Evolutionary conservation across 2,329 filamentous ascomycete genomes (phyloP), one percentile per base, ranked within the genome.

Genomic region (Diaporthe caulivora): DNA sequence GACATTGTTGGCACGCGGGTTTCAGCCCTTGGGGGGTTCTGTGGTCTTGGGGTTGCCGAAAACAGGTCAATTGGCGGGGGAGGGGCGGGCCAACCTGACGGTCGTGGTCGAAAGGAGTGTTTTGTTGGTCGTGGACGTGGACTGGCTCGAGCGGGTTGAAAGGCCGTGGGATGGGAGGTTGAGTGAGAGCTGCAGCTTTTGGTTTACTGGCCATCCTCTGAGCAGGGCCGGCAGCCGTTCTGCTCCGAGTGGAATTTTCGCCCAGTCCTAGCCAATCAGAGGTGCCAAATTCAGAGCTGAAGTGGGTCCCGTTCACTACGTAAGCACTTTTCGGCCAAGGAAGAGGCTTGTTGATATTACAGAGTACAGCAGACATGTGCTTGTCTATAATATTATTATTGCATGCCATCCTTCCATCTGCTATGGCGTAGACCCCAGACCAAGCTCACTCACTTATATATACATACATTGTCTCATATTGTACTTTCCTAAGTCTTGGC

Each of bases 221-320:
- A n/a, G 34, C 42, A 71, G 31, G 55, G 51, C 54, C 69, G 44
- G 64, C 62, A 55, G 49, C 69, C 67, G 55, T 71, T 55, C 62
- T 40, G 37, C 37, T 40, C 37, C 37, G 37, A 40, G 37, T 40
- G 37, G 37, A 40, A 40, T 40, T 40, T 40, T 40, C 37, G 37
- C 37, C 11, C 37, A 40, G 29, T 10, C 51, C 72, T 68, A 31
- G 54, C 73, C 47, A 75, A 75, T 75, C 71, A 75, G 26, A 57
- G 8, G 10, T 10, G n/a, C 17, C 26, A n/a, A 68, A 64, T 31
- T 67, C n/a, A 47, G 65, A 75, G 73, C 73, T 75, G 37, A n/a
- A 51, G 67, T 68, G 71, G 71, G 60, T 60, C 40, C 5, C 0
- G 7, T 2, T 15, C 21, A 15, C 3, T 74, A 62, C 51, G 47